Base-by-base conservation (phyloP, 441 rosid species). In the Jatropha multifida region DNA sequence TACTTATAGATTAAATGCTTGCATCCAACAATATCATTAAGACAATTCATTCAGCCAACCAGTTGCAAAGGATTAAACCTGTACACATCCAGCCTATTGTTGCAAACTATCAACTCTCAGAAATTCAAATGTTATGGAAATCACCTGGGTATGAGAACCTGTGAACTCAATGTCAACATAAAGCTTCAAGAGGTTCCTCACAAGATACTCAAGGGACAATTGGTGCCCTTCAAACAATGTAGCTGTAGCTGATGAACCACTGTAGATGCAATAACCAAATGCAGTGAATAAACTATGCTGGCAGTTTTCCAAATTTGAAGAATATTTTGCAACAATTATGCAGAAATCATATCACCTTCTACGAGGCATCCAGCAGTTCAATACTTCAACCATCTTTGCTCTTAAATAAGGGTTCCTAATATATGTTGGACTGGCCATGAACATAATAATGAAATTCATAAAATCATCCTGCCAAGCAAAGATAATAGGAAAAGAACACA, bases 101-200 rank as follows among this genome's bases (percentile, higher is more conserved):
- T 48, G 18, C 37, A 46, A 69, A 69, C 58, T 20, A 76, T 68
- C 49, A 55, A 61, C 68, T 60, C 74, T 52, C 37, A 46, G 20
- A 67, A 78, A 65, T 41, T 67, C 63, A 49, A 74, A 76, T 72
- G 54, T 27, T n/a, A 44, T 46, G 73, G 72, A 79, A 86, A 74
- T 86, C 78, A 96, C 99, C 99, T 91, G 99, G 49, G 97, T 94
- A 85, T 91, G 97, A 78, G 98, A 91, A 70, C 98, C 98, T 5
- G 98, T 96, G 92, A 96, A 93, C 89, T 96, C 98, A 78, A 94
- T 94, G 83, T 96, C 99, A 80, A 96, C 98, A 89, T 96, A 94
- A 63, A 92, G 87, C 90, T 94, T 92, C 87, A 96, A 88, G 79
- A 96, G 96, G 78, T 96, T 96, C 88, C 98, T 89, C 77, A 94